phyloP scores from a whole-genome alignment of 495 filamentous ascomycete species.

The Lepraria neglecta region DNA sequence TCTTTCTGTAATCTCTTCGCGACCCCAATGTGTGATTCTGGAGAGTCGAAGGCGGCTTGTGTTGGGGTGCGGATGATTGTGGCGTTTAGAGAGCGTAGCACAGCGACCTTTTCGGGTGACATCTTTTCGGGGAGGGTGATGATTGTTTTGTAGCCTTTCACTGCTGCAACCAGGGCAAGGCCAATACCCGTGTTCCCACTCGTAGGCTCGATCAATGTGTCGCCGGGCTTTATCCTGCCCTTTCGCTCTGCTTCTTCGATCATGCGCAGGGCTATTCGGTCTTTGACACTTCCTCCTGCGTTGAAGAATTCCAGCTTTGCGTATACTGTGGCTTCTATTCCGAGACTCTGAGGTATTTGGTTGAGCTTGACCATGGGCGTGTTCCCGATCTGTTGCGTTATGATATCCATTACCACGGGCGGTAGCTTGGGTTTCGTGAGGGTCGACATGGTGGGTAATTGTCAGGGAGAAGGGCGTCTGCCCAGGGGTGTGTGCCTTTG shows the following conservation, averaged over 20 bases:
- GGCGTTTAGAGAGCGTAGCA: conserved; percentile 84
- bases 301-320: conserved; percentile 97
- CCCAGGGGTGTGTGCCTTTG: no score
- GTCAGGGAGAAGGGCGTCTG: background rate
- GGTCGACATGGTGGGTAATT: conserved; percentile 41
- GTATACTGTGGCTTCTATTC: conserved; percentile 84
- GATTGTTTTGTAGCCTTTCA: conserved; percentile 95
- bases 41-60: conserved; percentile 86
- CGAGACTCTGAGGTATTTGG: conserved; percentile 79
- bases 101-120: conserved; percentile 95
- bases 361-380: conserved; percentile 92
- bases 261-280: conserved; percentile 95
- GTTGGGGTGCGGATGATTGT: conserved; percentile 98
- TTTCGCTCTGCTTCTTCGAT: conserved; percentile 88
- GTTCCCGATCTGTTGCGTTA: conserved; percentile 77
- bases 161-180: conserved; percentile 83
- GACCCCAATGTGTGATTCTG: conserved; percentile 95
- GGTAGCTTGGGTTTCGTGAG: conserved; percentile 44
- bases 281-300: conserved; percentile 95
- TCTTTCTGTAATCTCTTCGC: conserved; percentile 86
- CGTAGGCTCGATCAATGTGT: conserved; percentile 95
- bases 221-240: conserved; percentile 92
- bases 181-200: conserved; percentile 98
- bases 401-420: conserved; percentile 51
- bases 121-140: conserved; percentile 99